phyloP scores from a whole-genome alignment of 2,329 filamentous ascomycete genomes.

The Chaetothyriales sp. region DNA sequence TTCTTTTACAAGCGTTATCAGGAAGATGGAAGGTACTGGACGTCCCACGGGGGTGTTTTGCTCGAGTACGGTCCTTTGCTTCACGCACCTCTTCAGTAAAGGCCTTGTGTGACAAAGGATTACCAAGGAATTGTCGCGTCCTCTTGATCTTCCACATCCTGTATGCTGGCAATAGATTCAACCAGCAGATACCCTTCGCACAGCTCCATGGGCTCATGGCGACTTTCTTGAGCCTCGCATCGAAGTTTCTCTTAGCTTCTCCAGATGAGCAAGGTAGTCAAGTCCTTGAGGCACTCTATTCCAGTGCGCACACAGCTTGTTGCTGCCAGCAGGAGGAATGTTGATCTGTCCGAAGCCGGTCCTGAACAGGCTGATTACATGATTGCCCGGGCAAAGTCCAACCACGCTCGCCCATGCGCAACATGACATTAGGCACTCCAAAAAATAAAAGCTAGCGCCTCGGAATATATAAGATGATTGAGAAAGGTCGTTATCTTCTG shows the following conservation, averaged over 20 bases:
- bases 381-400: conserved; percentile 21
- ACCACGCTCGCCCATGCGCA: conserved; percentile 18
- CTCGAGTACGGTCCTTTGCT: too few species aligned
- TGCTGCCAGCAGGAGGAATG: conserved; percentile 9
- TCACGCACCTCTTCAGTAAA: too few species aligned
- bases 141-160: too few species aligned
- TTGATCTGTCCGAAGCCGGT: conserved; percentile 19
- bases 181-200: conserved; percentile 1
- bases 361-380: conserved; percentile 18
- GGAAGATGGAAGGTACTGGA: too few species aligned
- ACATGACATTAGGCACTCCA: too few species aligned
- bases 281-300: conserved; percentile 16
- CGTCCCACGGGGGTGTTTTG: too few species aligned
- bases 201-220: background rate
- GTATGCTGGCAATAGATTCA: too few species aligned
- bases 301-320: conserved; percentile 17
- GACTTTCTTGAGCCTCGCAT: background rate
- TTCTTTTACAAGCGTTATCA: too few species aligned
- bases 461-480: too few species aligned
- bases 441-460: conserved; percentile 1
- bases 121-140: too few species aligned
- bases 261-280: conserved; percentile 21
- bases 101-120: too few species aligned
- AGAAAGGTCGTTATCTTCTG: too few species aligned
- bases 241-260: conserved; percentile 16